These are phyloP conservation scores for Polyporus tsugae DNA, from an alignment of 1,284 basidiomycete species.

Conservation along the genomic window DNA sequence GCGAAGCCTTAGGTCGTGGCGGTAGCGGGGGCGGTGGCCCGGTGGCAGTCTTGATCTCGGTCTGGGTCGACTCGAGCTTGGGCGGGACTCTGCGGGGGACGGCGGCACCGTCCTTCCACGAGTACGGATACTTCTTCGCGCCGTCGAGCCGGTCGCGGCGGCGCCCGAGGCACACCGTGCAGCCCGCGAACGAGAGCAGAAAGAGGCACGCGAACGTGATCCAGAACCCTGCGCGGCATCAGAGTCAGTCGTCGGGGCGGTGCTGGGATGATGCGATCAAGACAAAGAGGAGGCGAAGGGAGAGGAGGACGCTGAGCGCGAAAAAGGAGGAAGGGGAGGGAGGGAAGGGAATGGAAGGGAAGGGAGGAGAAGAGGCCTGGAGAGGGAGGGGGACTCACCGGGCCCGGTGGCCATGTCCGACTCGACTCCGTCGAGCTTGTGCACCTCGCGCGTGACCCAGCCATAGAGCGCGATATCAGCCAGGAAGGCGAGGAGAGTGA, in stretches of 20 bases:
- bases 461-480: conserved; percentile 79
- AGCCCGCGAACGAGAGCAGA: conserved; percentile 67
- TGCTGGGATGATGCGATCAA: neutral
- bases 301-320: neutral
- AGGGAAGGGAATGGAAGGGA: neutral
- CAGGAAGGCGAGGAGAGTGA: conserved; percentile 75
- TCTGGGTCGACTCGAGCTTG: neutral
- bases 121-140: conserved; percentile 40
- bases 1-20: too few species aligned
- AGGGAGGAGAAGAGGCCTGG: neutral
- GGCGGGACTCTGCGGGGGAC: neutral
- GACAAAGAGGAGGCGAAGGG: neutral
- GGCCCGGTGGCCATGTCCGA: conserved; percentile 61
- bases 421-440: conserved; percentile 52
- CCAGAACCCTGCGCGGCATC: conserved; percentile 67
- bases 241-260: neutral
- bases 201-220: conserved; percentile 74
- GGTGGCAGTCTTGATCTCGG: too few species aligned
- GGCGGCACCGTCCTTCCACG: conserved; percentile 37
- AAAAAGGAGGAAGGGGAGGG: neutral
- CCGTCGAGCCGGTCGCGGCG: conserved; percentile 46
- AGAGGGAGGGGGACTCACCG: conserved; percentile 50
- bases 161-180: conserved; percentile 75
- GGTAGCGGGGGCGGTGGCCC: too few species aligned
- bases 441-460: conserved; percentile 63